phyloP scores from a whole-genome alignment of 192 early-diverging fungal genomes.

The Oehlia diaphana region DNA sequence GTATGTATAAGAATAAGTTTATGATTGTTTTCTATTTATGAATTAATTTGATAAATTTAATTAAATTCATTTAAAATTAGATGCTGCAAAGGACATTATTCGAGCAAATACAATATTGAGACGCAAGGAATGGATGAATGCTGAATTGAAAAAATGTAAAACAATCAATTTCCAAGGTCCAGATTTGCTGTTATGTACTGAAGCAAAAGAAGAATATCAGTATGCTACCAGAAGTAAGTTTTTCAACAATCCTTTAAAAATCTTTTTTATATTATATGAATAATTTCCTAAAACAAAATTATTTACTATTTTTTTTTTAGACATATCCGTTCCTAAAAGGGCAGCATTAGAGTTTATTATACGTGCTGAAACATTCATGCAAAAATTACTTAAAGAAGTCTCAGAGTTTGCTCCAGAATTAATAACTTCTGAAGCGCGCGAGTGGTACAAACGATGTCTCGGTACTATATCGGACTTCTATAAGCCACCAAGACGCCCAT shows the following conservation, averaged over 20 bases:
- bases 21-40: neutral
- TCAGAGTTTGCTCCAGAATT: constrained; percentile 11
- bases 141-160: neutral
- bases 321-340: constrained; percentile 23
- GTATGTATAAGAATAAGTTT: constrained; percentile 9
- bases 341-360: constrained; percentile 15
- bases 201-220: constrained; percentile 25
- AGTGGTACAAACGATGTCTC: constrained; percentile 23
- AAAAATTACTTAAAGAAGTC: constrained; percentile 12
- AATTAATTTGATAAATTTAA: neutral
- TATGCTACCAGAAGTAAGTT: constrained; percentile 30
- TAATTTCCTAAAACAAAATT: too few species aligned
- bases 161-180: constrained; percentile 24
- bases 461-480: constrained; percentile 24
- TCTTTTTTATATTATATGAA: neutral
- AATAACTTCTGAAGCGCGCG: constrained; percentile 7
- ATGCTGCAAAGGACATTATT: constrained; percentile 27
- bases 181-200: constrained; percentile 18
- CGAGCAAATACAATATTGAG: constrained; percentile 25
- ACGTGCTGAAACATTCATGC: constrained; percentile 29
- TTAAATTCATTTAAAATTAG: neutral
- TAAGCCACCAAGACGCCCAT: constrained; percentile 23
- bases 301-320: neutral
- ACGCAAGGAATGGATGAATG: constrained; percentile 26
- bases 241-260: neutral